phyloP scores from a whole-genome alignment of 495 filamentous ascomycete species.

The Xylaria longipes region DNA sequence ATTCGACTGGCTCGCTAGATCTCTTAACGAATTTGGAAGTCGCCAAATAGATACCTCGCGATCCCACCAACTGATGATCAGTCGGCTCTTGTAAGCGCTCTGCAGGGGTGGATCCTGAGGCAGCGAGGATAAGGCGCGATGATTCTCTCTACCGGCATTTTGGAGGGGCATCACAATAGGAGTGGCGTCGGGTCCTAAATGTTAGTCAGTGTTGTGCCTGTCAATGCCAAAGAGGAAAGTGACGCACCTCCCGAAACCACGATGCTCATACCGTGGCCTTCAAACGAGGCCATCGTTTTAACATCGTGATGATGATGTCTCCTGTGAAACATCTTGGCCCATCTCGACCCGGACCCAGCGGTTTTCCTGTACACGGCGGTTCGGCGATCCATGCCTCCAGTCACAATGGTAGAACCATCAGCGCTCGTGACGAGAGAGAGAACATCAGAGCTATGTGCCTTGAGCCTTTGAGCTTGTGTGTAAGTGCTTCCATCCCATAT shows the following conservation, averaged over 20 bases:
- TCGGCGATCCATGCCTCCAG: constrained; percentile 87
- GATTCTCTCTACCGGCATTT: constrained; percentile 79
- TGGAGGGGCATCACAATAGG: constrained; percentile 82
- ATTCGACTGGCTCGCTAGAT: constrained; percentile 50
- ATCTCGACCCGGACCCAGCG: constrained; percentile 65
- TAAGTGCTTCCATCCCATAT: constrained; percentile 95
- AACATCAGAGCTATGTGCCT: constrained; percentile 87
- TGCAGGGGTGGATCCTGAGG: constrained; percentile 76
- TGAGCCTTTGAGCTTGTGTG: constrained; percentile 81
- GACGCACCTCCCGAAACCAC: constrained; percentile 87
- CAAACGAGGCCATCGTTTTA: constrained; percentile 91
- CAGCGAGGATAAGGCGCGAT: constrained; percentile 76
- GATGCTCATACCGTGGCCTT: constrained; percentile 81
- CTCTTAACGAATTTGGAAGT: constrained; percentile 55
- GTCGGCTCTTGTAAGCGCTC: constrained; percentile 70
- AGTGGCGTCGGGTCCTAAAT: constrained; percentile 78
- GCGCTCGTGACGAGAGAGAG: constrained; percentile 79
- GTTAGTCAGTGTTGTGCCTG: constrained; percentile 41
- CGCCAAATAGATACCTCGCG: constrained; percentile 86
- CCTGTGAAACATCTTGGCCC: constrained; percentile 83
- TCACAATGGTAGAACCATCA: constrained; percentile 85
- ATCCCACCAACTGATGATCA: constrained; percentile 94
- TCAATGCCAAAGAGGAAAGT: not conserved
- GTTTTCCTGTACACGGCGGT: constrained; percentile 79
- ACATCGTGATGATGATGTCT: constrained; percentile 92